Evolutionary conservation across 352 stramenopile species (phyloP).

Genomic region (Pythium rishiriense): DNA sequence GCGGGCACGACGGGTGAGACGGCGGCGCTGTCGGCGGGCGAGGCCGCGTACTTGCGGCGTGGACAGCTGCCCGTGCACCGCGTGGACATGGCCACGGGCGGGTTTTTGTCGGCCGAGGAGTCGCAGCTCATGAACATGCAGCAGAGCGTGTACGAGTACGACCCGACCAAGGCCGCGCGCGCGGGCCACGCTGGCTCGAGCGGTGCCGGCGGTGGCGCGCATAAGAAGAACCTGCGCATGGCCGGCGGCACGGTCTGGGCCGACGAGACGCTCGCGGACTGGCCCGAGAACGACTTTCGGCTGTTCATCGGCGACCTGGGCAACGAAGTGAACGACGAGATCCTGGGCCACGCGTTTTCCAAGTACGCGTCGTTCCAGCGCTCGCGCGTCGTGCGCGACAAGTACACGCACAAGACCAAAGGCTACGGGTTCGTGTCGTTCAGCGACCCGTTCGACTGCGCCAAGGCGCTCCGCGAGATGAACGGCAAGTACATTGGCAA

Average conservation of each 20-base stretch:
- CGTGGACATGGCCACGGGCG: constrained; percentile 71
- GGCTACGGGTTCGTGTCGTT: constrained; percentile 97
- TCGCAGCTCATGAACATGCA: constrained; percentile 82
- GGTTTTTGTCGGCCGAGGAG: constrained; percentile 64
- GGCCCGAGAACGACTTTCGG: constrained; percentile 96
- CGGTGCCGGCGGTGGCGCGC: constrained; percentile 22
- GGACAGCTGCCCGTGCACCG: constrained; percentile 37
- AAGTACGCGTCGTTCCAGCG: constrained; percentile 79
- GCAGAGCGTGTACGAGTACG: constrained; percentile 86
- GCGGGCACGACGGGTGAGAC: constrained; percentile 49
- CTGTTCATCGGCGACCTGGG: constrained; percentile 95
- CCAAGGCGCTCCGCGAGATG: constrained; percentile 94
- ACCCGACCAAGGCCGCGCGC: constrained; percentile 46
- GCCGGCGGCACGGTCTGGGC: constrained; percentile 90
- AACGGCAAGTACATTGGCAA: constrained; percentile 96
- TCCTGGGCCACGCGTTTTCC: constrained; percentile 77
- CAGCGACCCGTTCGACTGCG: constrained; percentile 92
- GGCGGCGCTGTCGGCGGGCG: constrained; percentile 4
- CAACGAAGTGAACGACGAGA: constrained; percentile 91
- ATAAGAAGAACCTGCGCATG: constrained; percentile 65
- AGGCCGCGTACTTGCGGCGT: constrained; percentile 28
- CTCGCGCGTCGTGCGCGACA: constrained; percentile 80
- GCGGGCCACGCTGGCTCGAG: not conserved
- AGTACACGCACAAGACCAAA: constrained; percentile 87
- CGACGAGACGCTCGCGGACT: constrained; percentile 92